Evolutionary conservation across 2,329 filamentous ascomycete genomes (phyloP), one percentile per base, ranked within the genome.

Genomic region (Botrytis hyacinthi): DNA sequence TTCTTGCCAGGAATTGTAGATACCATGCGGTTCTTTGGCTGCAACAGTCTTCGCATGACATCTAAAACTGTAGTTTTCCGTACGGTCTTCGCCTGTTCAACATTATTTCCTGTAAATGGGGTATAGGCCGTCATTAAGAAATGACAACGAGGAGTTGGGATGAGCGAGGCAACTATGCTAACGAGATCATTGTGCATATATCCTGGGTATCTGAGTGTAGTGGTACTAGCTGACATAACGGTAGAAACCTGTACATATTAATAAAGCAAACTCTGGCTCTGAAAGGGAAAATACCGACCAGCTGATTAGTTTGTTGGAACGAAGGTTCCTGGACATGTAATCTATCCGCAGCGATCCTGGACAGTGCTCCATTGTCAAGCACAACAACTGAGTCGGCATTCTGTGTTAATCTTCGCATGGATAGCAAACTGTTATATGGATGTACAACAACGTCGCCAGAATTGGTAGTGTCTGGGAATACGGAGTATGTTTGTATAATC

Each of bases 181-280:
- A 97, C 95, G 26, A 99, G 91, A 81, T 99, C 96, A 83, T 99
- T 99, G 86, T 99, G 96, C 96, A 99, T 99, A 84, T 99, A 99
- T 57, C 96, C 96, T 1, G 96, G 96, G 82, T 99, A 99, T 81
- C 96, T 90, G 69, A 99, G 89, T 3, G 97, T 98, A 16, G 95
- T 98, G 6, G 96, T 99, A 81, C 94, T 97, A 57, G 96, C 96
- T 51, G 95, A 98, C 96, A 99, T 99, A 82, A 99, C 97, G 1
- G 97, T 99, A 12, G 94, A 96, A 6, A 96, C 88, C 89, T 92
- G 29, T 67, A n/a, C n/a, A 61, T 70, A 66, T n/a, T 18, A 76
- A 61, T 73, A 66, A 66, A 62, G 37, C 32, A 80, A 71, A 78
- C 71, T n/a, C 61, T 26, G 59, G 48, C 70, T 37, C 4, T 26